Percentiles rank a stretch among this genome's conserved stretches.
Conservation (phyloP, 148 eudicot species). For the Euryodendron excelsum region DNA sequence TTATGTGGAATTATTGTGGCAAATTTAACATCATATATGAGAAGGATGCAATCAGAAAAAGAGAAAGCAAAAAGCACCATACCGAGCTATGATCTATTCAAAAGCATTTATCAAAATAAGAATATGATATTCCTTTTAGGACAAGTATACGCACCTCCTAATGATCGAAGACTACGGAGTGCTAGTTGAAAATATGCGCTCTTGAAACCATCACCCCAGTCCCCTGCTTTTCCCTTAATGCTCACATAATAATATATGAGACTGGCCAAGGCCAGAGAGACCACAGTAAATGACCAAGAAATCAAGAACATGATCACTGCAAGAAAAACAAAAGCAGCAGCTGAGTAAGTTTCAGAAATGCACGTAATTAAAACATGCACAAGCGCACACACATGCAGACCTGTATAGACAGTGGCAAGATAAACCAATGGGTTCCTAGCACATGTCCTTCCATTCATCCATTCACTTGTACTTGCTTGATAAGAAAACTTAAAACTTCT, state of each 20-base stretch:
- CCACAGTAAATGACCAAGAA: conserved; percentile 93
- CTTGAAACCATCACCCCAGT: conserved; percentile 99
- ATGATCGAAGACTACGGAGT: conserved; percentile 94
- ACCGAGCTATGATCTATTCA: background rate
- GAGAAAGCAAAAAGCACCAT: background rate
- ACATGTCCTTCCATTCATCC: background rate
- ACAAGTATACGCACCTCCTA: conserved; percentile 66
- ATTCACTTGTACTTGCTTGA: background rate
- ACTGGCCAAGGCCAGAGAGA: conserved; percentile 89
- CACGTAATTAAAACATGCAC: background rate
- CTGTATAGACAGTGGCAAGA: background rate
- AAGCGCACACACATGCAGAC: background rate
- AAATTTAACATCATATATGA: background rate
- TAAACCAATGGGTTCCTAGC: background rate
- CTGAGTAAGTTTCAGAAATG: background rate
- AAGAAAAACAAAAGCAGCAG: conserved; percentile 23
- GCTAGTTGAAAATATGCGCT: conserved; percentile 99
- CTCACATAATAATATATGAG: conserved; percentile 95
- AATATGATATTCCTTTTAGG: background rate
- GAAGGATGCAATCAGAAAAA: background rate
- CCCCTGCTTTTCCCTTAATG: conserved; percentile 97
- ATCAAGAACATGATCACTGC: conserved; percentile 99
- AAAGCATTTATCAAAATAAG: conserved; percentile 3
- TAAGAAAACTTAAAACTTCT: background rate
- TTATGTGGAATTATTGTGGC: background rate